Percentiles rank a stretch among this genome's conserved stretches.
phyloP scores from a whole-genome alignment of 2,329 filamentous ascomycete species.

The Calonectria pseudoturangicola region DNA sequence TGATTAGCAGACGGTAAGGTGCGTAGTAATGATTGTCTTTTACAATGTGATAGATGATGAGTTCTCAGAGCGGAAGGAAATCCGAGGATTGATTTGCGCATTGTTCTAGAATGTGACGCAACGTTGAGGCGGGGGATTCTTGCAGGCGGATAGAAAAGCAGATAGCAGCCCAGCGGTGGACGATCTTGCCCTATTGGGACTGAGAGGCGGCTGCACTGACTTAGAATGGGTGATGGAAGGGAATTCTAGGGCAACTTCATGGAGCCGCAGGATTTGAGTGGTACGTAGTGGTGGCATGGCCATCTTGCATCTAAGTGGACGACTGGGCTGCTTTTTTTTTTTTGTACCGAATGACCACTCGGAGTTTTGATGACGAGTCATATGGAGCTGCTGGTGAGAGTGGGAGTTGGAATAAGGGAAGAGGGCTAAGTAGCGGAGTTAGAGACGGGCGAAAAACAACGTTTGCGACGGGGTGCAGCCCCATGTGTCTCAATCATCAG shows the following conservation, averaged over 20 bases:
- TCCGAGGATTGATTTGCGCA: constrained; percentile 31
- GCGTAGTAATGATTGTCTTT: background rate
- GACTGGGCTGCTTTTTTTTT: background rate
- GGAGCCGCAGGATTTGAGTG: constrained; percentile 44
- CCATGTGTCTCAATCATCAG: constrained; percentile 23
- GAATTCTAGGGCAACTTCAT: constrained; percentile 33
- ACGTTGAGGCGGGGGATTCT: constrained; percentile 23
- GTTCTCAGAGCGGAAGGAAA: constrained; percentile 14
- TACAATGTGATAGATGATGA: constrained; percentile 29
- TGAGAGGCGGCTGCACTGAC: constrained; percentile 37
- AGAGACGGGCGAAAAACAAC: background rate
- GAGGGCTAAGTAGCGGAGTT: background rate
- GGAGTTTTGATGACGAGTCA: constrained; percentile 14
- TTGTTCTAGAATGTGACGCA: constrained; percentile 46
- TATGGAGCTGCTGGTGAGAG: background rate
- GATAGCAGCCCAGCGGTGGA: constrained; percentile 34
- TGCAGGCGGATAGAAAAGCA: constrained; percentile 28
- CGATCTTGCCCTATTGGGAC: constrained; percentile 42
- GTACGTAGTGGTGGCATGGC: background rate
- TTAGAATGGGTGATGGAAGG: constrained; percentile 36
- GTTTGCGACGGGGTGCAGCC: background rate
- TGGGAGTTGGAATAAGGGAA: background rate
- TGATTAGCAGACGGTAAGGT: constrained; percentile 1
- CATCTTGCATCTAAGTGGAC: background rate
- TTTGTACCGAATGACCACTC: background rate